These are phyloP conservation scores for Fomitopsis pinicola DNA, from an alignment of 1,284 basidiomycete species.

Conservation along the genomic window DNA sequence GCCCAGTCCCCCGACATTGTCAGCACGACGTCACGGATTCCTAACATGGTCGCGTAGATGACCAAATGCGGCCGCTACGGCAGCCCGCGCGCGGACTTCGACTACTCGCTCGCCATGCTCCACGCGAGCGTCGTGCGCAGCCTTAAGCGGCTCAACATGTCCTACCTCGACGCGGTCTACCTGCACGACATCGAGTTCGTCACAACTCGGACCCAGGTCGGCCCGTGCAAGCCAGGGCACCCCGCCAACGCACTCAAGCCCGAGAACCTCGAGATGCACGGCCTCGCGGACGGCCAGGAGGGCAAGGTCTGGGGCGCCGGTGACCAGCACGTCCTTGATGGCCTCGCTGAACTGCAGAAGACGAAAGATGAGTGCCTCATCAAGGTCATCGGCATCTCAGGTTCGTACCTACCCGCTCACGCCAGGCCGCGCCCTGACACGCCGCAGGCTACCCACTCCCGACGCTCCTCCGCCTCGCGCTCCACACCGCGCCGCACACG, in stretches of 20 bases:
- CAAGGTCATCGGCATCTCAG: conserved; percentile 81
- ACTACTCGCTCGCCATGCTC: conserved; percentile 75
- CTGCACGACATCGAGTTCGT: conserved; percentile 94
- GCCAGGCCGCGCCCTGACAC: too few species aligned
- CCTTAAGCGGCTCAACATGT: conserved; percentile 71
- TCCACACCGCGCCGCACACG: too few species aligned
- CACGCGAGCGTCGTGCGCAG: conserved; percentile 70
- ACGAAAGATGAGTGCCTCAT: conserved; percentile 80
- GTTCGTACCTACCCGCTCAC: conserved; percentile 34
- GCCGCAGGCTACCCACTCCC: too few species aligned
- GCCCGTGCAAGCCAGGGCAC: conserved; percentile 48
- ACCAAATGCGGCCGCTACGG: conserved; percentile 96
- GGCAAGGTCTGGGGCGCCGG: conserved; percentile 67
- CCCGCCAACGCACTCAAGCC: conserved; percentile 50
- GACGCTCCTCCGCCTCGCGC: too few species aligned
- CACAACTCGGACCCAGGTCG: conserved; percentile 49
- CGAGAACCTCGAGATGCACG: conserved; percentile 45
- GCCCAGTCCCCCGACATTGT: not conserved
- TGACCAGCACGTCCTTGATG: conserved; percentile 77
- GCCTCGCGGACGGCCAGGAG: conserved; percentile 55
- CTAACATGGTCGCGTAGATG: conserved; percentile 44
- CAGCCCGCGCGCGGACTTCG: conserved; percentile 54
- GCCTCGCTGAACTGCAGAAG: conserved; percentile 66
- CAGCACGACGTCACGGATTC: not conserved
- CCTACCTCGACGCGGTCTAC: conserved; percentile 84